Conservation (phyloP, 106 monocot species). For the Chionographis japonica region DNA sequence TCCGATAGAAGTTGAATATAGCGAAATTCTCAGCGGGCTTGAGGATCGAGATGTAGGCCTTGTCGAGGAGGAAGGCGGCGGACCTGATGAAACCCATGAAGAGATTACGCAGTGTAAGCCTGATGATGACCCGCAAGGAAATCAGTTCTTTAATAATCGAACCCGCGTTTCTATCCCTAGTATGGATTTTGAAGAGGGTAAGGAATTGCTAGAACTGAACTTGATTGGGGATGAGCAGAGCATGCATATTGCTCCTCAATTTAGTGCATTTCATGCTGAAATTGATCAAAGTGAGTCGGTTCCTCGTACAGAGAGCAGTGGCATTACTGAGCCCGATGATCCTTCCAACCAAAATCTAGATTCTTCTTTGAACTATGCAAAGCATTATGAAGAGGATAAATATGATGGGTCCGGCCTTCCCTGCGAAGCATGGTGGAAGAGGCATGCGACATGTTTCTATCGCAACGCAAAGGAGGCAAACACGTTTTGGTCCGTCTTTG, state of each 20-base stretch:
- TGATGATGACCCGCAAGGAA: constrained; percentile 18
- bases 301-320: background rate
- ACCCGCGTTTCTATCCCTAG: constrained; percentile 2
- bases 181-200: constrained; percentile 28
- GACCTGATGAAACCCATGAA: constrained; percentile 5
- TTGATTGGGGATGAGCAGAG: constrained; percentile 16
- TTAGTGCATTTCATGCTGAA: background rate
- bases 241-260: constrained; percentile 5
- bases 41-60: background rate
- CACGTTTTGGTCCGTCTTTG: constrained; percentile 77
- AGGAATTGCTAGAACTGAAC: constrained; percentile 10
- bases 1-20: constrained; percentile 34
- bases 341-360: constrained; percentile 14
- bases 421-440: constrained; percentile 77
- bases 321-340: constrained; percentile 13
- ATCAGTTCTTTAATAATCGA: constrained; percentile 22
- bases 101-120: constrained; percentile 13
- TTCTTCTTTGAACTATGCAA: constrained; percentile 15
- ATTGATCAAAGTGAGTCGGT: background rate
- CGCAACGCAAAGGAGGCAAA: constrained; percentile 70
- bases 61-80: constrained; percentile 11
- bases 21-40: constrained; percentile 26
- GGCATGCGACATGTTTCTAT: constrained; percentile 58
- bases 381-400: constrained; percentile 18
- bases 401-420: constrained; percentile 19